Evolutionary conservation across 2,329 filamentous ascomycete species (phyloP).

Genomic region (Botrytis fragariae): DNA sequence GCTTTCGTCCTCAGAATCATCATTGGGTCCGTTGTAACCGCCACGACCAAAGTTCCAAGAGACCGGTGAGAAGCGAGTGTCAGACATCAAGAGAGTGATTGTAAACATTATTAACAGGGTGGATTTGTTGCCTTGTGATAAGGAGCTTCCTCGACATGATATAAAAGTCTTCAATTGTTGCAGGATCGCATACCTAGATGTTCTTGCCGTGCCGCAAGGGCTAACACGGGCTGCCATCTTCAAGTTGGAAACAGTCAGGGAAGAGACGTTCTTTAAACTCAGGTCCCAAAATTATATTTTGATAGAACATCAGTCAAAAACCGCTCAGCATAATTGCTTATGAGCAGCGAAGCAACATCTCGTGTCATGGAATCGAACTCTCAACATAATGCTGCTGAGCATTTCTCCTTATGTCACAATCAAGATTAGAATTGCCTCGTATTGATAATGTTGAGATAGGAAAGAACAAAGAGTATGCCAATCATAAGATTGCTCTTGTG

Average conservation of each 20-base stretch:
- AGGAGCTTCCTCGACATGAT: not conserved
- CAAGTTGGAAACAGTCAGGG: not conserved
- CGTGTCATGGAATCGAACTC: not conserved
- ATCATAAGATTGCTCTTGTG: not conserved
- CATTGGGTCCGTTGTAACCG: not conserved
- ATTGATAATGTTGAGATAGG: not conserved
- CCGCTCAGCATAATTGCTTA: not conserved
- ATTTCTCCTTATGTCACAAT: not conserved
- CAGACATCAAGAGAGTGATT: not conserved
- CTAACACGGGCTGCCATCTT: not conserved
- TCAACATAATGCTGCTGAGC: not conserved
- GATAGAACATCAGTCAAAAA: not conserved
- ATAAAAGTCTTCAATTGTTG: not conserved
- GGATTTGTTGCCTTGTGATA: not conserved
- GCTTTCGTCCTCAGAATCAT: not conserved
- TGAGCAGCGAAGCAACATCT: not conserved
- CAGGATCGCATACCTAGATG: not conserved
- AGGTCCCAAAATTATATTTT: not conserved
- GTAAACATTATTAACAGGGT: not conserved
- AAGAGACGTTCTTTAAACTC: not conserved
- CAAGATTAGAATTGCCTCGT: not conserved
- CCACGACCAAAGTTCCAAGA: not conserved
- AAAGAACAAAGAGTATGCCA: not conserved
- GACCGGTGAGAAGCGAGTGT: not conserved
- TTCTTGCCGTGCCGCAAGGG: not conserved